Evolutionary conservation across 2,329 filamentous ascomycete species (phyloP).

Genomic region (Colletotrichum tabaci): DNA sequence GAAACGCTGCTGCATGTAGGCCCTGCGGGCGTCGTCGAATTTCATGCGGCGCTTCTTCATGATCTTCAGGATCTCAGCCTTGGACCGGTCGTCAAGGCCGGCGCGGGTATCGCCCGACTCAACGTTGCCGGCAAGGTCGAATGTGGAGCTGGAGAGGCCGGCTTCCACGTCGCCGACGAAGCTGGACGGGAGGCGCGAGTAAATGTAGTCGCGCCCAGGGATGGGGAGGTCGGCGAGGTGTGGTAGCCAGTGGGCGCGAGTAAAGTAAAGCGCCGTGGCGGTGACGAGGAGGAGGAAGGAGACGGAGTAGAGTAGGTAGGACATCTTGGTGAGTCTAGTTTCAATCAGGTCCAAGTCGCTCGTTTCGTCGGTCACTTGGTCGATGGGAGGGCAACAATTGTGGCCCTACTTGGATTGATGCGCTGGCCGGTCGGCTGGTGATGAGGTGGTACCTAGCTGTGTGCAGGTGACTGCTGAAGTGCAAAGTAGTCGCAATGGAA

Average conservation of each 20-base stretch:
- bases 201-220: conserved; percentile 74
- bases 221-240: conserved; percentile 73
- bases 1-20: conserved; percentile 90
- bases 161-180: conserved; percentile 91
- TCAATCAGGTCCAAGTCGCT: neutral
- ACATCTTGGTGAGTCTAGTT: conserved; percentile 69
- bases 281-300: conserved; percentile 79
- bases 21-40: conserved; percentile 92
- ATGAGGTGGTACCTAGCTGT: neutral
- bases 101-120: conserved; percentile 82
- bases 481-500: neutral
- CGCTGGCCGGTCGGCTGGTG: neutral
- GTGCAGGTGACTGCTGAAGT: neutral
- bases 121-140: conserved; percentile 87
- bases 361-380: conserved; percentile 5
- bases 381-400: neutral
- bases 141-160: conserved; percentile 85
- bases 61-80: conserved; percentile 86
- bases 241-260: conserved; percentile 82
- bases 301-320: conserved; percentile 84
- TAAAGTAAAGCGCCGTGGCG: conserved; percentile 85
- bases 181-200: conserved; percentile 81
- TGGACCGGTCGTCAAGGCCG: conserved; percentile 85
- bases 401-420: neutral
- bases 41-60: conserved; percentile 88